Evolutionary conservation across 129 eudicot genomes (phyloP), one percentile per base, ranked within the genome.

Genomic region (Chrysanthemum makinoi): DNA sequence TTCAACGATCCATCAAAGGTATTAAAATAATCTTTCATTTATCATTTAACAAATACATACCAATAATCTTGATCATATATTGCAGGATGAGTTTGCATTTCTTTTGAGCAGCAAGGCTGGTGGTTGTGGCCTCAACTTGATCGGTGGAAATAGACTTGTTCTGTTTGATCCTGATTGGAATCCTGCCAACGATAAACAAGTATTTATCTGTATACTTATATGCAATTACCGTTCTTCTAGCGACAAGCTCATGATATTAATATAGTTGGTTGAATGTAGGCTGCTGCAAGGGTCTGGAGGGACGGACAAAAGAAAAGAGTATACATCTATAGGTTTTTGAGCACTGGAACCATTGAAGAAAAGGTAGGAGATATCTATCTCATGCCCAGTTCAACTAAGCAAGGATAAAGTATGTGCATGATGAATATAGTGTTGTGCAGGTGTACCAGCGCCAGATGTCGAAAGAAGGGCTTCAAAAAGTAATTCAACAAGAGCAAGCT

Each of bases 261-360:
- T 62, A 47, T 15, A 26, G 46, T 72, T 72, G 43, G 44, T 65
- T 70, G 53, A 8, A 61, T 75, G 24, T 78, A 95, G 99, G 99
- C 99, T 81, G 99, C 99, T 67, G 99, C 99, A 72, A 95, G 99
- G 81, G 96, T 95, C 61, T 95, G 99, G 97, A 95, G 99, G 73
- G 99, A 95, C 83, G 99, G 99, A 15, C 99, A 95, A 76, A 90
- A 90, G 83, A 95, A 95, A 91, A 86, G 99, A 72, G 99, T 95
- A 28, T 95, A 95, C 83, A 88, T 95, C 68, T 95, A 95, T 78
- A 84, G 99, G 73, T 95, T 95, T 86, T 83, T 95, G 78, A 86
- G 96, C 82, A 90, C 96, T 46, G 99, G 99, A 51, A 95, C 99
- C 62, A 95, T 95, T 76, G 99, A 95, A 83, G 99, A 90, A 68